Evolutionary conservation across 441 rosid genomes (phyloP).

Genomic region (Pelargonium citronellum): DNA sequence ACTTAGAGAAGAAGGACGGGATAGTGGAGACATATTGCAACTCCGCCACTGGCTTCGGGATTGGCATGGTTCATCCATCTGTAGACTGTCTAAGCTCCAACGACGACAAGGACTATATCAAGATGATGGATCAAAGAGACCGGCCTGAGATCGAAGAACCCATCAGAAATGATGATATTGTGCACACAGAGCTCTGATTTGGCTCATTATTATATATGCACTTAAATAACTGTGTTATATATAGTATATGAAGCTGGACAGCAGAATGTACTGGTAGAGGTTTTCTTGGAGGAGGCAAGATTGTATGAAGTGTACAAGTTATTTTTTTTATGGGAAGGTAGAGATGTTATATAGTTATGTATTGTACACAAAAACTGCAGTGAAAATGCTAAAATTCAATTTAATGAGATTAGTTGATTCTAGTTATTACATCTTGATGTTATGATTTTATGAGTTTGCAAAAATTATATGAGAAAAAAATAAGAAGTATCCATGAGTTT

Average conservation of each 20-base stretch:
- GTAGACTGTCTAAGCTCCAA: constrained; percentile 77
- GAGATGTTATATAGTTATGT: neutral
- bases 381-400: no score
- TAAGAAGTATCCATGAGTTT: no score
- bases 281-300: constrained; percentile 27
- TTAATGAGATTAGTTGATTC: no score
- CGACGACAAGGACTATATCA: constrained; percentile 29
- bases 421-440: no score
- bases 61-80: constrained; percentile 77
- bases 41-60: constrained; percentile 72
- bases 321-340: constrained; percentile 20
- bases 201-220: constrained; percentile 14
- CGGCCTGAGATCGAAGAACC: constrained; percentile 19
- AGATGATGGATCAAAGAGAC: constrained; percentile 13
- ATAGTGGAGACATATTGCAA: constrained; percentile 77
- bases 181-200: constrained; percentile 56
- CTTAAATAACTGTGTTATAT: neutral
- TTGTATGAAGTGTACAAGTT: no score
- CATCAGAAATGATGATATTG: constrained; percentile 21
- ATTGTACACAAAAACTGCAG: neutral
- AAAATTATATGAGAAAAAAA: no score
- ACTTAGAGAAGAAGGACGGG: constrained; percentile 67
- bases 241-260: constrained; percentile 19
- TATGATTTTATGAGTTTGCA: no score
- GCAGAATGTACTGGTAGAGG: constrained; percentile 22